These are phyloP conservation scores for Stagonosporopsis tanaceti DNA, from an alignment of 2,329 filamentous ascomycete genomes.

Conservation along the genomic window DNA sequence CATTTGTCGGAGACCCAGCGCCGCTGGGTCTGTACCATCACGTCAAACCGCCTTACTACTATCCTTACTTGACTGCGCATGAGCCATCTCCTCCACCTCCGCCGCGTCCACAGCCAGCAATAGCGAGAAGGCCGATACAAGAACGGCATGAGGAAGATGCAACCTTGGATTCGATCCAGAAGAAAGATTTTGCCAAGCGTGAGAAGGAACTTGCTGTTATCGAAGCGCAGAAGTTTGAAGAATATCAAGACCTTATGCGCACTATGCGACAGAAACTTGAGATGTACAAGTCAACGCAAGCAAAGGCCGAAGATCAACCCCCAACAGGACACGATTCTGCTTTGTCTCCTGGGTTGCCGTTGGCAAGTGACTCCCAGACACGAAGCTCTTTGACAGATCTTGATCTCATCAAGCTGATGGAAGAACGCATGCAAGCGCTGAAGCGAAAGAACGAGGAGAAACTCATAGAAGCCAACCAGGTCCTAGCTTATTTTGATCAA, in stretches of 20 bases:
- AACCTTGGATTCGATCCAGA: neutral
- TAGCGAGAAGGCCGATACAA: neutral
- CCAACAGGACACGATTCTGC: neutral
- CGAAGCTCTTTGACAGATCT: neutral
- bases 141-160: neutral
- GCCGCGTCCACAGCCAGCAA: neutral
- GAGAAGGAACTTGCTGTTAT: neutral
- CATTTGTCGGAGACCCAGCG: neutral
- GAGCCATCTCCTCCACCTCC: neutral
- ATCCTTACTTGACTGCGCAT: neutral
- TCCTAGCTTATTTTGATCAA: neutral
- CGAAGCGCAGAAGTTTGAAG: neutral
- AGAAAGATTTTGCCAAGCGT: neutral
- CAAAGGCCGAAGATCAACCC: neutral
- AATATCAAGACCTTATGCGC: neutral
- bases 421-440: neutral
- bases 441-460: constrained; percentile 1
- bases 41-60: neutral
- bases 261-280: neutral
- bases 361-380: neutral
- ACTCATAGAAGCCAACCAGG: neutral
- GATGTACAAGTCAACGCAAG: neutral
- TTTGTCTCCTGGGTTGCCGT: neutral
- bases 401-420: neutral
- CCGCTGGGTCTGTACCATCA: neutral